Base-by-base conservation (phyloP, 352 stramenopile species). In the Aphanomyces stellatus region DNA sequence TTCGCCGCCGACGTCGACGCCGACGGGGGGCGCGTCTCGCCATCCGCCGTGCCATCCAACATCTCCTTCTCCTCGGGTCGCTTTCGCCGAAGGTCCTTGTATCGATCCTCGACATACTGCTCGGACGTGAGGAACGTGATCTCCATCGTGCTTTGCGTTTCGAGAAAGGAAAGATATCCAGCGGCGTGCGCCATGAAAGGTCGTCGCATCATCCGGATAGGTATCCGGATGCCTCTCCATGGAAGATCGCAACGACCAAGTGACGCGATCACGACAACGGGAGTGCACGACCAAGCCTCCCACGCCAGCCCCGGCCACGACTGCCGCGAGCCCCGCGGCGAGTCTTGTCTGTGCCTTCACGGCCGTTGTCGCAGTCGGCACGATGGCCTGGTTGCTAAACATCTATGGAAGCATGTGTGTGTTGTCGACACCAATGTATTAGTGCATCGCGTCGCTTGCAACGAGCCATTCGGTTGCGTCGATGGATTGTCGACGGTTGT, bases 131-230 rank as follows among this genome's bases (percentile, higher is more conserved):
- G 71, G 17, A 78, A 71, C 62, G 88, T 72, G 63, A 78, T 83
- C 71, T 90, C 81, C 83, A 88, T 90, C 30, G 30, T 34, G 42
- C n/a, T n/a, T n/a, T n/a, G n/a, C n/a, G n/a, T n/a, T 19, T 56
- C n/a, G 13, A 2, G 30, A 17, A 56, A 2, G 25, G n/a, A 30
- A 56, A 22, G 19, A 56, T 11, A 56, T 37, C 25, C 25, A n/a
- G n/a, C n/a, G n/a, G n/a, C n/a, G n/a, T n/a, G n/a, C n/a, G n/a
- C n/a, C n/a, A n/a, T n/a, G n/a, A n/a, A n/a, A n/a, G n/a, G n/a
- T n/a, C n/a, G 49, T 37, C 49, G 22, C 49, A 27, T 22, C 25
- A 62, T 62, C 37, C 53, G 33, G 37, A 62, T 49, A 7, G n/a
- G 15, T n/a, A 51, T 30, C 19, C 19, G 53, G 19, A 34, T 30